Percentiles rank a stretch among this genome's conserved stretches.
Evolutionary conservation across 148 eudicot genomes (phyloP).

Genomic region (Rhododendron vialii): DNA sequence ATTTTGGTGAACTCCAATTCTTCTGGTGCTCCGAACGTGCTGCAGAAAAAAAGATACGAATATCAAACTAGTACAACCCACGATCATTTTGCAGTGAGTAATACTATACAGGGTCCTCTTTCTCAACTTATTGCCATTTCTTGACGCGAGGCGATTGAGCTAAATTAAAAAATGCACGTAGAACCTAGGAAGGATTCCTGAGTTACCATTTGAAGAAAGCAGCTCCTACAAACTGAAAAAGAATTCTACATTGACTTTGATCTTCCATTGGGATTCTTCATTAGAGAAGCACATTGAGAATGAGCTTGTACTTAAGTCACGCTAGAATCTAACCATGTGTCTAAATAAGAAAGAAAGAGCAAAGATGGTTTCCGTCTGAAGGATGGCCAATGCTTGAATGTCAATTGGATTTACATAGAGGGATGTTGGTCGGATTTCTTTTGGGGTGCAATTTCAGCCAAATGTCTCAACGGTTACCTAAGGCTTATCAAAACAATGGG

Average conservation of each 20-base stretch:
- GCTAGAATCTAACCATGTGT: no score
- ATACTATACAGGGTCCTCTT: not conserved
- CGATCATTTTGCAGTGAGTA: not conserved
- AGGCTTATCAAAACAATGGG: not conserved
- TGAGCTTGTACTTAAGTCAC: no score
- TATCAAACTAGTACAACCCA: not conserved
- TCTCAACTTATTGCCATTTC: not conserved
- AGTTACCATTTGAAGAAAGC: no score
- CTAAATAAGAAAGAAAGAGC: no score
- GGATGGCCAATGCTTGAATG: not conserved
- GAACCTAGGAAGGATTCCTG: not conserved
- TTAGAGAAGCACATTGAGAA: no score
- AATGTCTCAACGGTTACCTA: not conserved
- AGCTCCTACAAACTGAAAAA: no score
- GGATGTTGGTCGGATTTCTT: not conserved
- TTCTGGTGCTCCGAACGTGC: not conserved
- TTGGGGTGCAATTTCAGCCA: not conserved
- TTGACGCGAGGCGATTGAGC: not conserved
- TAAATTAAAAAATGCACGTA: not conserved
- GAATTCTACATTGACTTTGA: no score
- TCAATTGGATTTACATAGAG: not conserved
- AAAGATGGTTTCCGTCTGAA: no score
- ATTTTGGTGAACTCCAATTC: not conserved
- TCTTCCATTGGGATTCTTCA: no score
- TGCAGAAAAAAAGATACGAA: not conserved